phyloP scores from a whole-genome alignment of 164 flowering plant species.

The Sextonia rubra region DNA sequence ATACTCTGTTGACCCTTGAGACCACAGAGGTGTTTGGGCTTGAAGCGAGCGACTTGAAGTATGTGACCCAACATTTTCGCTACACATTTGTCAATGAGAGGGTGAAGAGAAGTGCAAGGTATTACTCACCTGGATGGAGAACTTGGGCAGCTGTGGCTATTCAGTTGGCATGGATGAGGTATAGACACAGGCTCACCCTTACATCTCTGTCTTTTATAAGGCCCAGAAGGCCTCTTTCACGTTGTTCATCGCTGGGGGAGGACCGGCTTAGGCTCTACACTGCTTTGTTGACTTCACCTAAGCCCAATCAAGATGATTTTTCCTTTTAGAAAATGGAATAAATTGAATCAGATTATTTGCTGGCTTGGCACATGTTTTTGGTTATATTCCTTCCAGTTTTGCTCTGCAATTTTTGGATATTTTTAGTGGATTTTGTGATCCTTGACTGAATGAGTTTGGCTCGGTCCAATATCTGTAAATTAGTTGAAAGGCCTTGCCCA shows the following conservation, averaged over 20 bases:
- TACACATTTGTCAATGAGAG: slow-evolving; percentile 87
- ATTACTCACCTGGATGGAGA: slow-evolving; percentile 94
- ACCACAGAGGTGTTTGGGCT: slow-evolving; percentile 90
- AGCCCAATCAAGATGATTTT: slow-evolving; percentile 85
- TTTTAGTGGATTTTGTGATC: too few species aligned
- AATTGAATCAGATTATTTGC: too few species aligned
- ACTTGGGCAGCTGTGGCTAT: slow-evolving; percentile 98
- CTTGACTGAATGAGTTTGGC: too few species aligned
- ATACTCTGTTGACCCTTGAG: slow-evolving; percentile 67
- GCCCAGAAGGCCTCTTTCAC: slow-evolving; percentile 78
- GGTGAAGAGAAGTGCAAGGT: slow-evolving; percentile 81
- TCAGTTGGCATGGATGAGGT: slow-evolving; percentile 92
- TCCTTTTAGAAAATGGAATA: slow-evolving; percentile 28
- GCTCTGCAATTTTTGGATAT: too few species aligned
- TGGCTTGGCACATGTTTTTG: too few species aligned
- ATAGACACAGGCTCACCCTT: slow-evolving; percentile 68
- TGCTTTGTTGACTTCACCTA: slow-evolving; percentile 85
- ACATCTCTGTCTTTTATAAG: slow-evolving; percentile 79
- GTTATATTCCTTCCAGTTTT: too few species aligned
- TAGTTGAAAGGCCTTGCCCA: too few species aligned
- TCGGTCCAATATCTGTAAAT: too few species aligned
- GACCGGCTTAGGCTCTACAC: slow-evolving; percentile 84
- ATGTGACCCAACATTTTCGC: slow-evolving; percentile 88
- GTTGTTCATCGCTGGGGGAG: slow-evolving; percentile 78
- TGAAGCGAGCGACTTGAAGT: slow-evolving; percentile 83